Percentiles rank a stretch among this genome's conserved stretches.
Conservation (phyloP, 306 rosid genomes). For the Citrullus colocynthis region DNA sequence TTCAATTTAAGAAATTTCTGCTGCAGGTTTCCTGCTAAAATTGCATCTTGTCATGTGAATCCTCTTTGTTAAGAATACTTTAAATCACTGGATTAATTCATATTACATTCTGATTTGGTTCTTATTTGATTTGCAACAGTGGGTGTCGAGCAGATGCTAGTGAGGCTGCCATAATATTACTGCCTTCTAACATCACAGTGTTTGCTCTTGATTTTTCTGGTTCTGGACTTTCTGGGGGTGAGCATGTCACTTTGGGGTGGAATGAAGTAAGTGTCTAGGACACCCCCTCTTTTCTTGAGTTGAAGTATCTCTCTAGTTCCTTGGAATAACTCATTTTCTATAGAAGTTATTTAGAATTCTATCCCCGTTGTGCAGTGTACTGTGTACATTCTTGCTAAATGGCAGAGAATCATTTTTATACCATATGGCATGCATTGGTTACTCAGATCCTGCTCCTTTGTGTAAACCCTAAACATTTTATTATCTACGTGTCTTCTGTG, state of each 20-base stretch:
- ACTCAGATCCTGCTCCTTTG: background rate
- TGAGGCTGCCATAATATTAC: slow-evolving; percentile 88
- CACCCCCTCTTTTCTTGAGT: background rate
- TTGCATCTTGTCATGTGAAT: background rate
- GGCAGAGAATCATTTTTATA: background rate
- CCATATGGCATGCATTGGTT: background rate
- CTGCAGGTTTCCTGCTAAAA: background rate
- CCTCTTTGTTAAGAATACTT: background rate
- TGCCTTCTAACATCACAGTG: slow-evolving; percentile 94
- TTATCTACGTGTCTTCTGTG: background rate
- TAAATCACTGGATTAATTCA: background rate
- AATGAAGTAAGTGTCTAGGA: slow-evolving; percentile 57
- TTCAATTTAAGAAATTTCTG: background rate
- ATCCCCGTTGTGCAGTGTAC: background rate
- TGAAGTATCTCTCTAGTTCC: background rate
- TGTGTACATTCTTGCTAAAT: background rate
- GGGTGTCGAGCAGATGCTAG: slow-evolving; percentile 96
- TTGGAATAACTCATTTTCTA: background rate
- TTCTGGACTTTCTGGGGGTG: slow-evolving; percentile 95
- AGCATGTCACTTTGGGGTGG: slow-evolving; percentile 92
- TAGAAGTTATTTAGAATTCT: background rate
- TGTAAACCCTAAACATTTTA: background rate
- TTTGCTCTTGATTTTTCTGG: slow-evolving; percentile 91
- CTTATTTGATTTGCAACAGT: slow-evolving; percentile 35
- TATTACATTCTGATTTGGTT: slow-evolving; percentile 16